Conservation (phyloP, 1,284 basidiomycete genomes). For the Anthracocystis panici-leucophaei region DNA sequence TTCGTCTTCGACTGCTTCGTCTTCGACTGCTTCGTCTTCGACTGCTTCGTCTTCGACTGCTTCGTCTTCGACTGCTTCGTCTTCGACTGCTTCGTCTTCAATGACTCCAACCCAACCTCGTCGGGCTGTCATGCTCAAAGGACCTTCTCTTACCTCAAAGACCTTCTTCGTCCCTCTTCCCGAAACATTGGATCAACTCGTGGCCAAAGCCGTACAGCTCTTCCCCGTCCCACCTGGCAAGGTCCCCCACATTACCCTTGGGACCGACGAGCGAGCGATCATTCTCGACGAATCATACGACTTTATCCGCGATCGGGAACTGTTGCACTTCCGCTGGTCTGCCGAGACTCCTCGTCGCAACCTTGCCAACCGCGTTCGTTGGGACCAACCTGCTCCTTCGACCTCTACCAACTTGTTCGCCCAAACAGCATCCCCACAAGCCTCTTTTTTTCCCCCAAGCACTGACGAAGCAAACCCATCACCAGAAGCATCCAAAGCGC, state of each 20-base stretch:
- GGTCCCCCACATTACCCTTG: conserved; percentile 62
- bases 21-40: conserved; percentile 12
- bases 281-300: conserved; percentile 62
- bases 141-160: conserved; percentile 60
- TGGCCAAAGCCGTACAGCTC: conserved; percentile 58
- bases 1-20: conserved; percentile 16
- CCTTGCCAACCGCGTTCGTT: conserved; percentile 54
- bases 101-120: conserved; percentile 14
- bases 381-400: conserved; percentile 40
- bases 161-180: conserved; percentile 63
- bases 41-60: conserved; percentile 8
- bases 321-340: conserved; percentile 64
- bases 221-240: conserved; percentile 62
- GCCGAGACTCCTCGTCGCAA: conserved; percentile 52
- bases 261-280: conserved; percentile 56
- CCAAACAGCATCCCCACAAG: conserved; percentile 21
- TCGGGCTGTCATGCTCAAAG: conserved; percentile 62
- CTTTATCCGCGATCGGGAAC: conserved; percentile 63
- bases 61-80: too few relatives aligned
- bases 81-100: conserved; percentile 13
- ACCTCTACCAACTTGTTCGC: conserved; percentile 16
- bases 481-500: conserved; percentile 23
- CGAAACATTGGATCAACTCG: conserved; percentile 51
- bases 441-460: not conserved
- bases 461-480: conserved; percentile 9